Evolutionary conservation across 805 yeast species (phyloP).

Genomic region (Ogataea saltuana): DNA sequence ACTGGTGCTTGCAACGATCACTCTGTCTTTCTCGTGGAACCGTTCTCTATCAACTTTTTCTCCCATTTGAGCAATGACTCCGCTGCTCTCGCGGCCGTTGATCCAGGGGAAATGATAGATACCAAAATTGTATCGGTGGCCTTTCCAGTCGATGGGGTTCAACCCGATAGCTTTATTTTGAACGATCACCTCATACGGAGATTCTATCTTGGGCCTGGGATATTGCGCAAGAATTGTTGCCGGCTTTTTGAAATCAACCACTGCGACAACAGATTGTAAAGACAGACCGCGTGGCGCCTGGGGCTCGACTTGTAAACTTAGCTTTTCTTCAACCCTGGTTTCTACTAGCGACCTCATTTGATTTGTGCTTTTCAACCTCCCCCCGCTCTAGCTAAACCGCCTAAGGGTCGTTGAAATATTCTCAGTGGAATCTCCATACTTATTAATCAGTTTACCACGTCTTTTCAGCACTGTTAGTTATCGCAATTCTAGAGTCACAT

Average conservation of each 20-base stretch:
- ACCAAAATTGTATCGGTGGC: constrained; percentile 46
- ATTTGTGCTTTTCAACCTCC: too few relatives aligned
- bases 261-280: constrained; percentile 23
- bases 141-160: constrained; percentile 53
- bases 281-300: background rate
- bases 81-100: constrained; percentile 50
- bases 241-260: constrained; percentile 29
- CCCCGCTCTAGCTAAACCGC: too few relatives aligned
- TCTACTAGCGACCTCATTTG: constrained; percentile 1
- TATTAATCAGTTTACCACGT: too few relatives aligned
- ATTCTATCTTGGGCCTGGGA: constrained; percentile 26
- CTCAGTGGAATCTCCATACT: background rate
- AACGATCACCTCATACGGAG: constrained; percentile 31
- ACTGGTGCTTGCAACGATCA: constrained; percentile 47
- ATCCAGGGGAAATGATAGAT: constrained; percentile 51
- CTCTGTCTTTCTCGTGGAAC: constrained; percentile 38
- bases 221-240: constrained; percentile 16
- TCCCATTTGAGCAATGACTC: constrained; percentile 40
- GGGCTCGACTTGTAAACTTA: background rate
- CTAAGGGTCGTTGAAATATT: background rate
- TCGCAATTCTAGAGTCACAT: background rate
- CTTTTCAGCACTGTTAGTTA: too few relatives aligned
- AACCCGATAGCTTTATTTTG: constrained; percentile 40
- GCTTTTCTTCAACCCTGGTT: background rate
- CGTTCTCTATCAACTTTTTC: constrained; percentile 29